Evolutionary conservation across 1,284 basidiomycete species (phyloP).

Genomic region (Peniophora sp.): DNA sequence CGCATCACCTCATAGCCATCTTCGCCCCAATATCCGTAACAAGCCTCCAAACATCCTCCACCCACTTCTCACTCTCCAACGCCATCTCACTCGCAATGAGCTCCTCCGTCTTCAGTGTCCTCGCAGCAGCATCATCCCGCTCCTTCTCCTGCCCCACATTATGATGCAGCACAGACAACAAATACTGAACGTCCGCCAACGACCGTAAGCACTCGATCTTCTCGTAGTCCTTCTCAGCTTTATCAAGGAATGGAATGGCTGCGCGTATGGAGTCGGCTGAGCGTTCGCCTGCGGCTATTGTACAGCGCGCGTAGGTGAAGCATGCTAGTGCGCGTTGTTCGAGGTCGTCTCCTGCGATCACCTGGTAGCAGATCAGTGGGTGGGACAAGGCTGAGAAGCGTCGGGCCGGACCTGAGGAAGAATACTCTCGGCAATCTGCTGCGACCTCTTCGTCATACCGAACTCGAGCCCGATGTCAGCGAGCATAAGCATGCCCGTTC

Average conservation of each 20-base stretch:
- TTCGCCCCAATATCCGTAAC: constrained; percentile 50
- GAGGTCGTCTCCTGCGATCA: constrained; percentile 61
- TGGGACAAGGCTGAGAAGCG: not conserved
- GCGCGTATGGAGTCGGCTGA: constrained; percentile 41
- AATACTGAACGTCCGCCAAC: constrained; percentile 59
- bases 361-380: constrained; percentile 28
- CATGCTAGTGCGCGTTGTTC: constrained; percentile 71
- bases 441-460: constrained; percentile 59
- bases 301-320: constrained; percentile 65
- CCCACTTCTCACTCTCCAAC: constrained; percentile 41
- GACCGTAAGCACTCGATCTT: constrained; percentile 50
- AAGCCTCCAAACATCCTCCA: constrained; percentile 47
- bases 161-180: constrained; percentile 62
- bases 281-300: constrained; percentile 37
- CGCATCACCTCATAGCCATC: constrained; percentile 27
- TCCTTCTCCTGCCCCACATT: constrained; percentile 50
- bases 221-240: constrained; percentile 57
- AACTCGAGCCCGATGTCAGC: constrained; percentile 72
- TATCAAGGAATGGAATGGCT: constrained; percentile 51
- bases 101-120: constrained; percentile 40
- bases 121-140: constrained; percentile 44
- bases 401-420: constrained; percentile 58
- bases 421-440: constrained; percentile 60
- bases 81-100: constrained; percentile 31
- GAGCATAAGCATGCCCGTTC: constrained; percentile 58